These are phyloP conservation scores for Microthlaspi erraticum DNA, from an alignment of 345 rosid species.

Conservation along the genomic window DNA sequence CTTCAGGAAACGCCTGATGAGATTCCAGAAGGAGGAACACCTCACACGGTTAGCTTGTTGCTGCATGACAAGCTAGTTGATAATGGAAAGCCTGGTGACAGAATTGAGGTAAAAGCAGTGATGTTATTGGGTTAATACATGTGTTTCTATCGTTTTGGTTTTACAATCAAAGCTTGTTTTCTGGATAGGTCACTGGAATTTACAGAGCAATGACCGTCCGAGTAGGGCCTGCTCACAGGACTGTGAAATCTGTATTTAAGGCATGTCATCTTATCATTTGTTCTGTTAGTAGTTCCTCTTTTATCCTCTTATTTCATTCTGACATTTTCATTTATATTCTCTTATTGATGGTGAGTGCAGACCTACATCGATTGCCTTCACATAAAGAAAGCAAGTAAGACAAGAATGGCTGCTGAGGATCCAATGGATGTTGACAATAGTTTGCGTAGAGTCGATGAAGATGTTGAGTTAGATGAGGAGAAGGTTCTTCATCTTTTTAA, in stretches of 20 bases:
- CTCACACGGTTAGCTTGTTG: conserved; percentile 95
- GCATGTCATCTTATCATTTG: conserved; percentile 43
- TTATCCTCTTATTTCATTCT: conserved; percentile 8
- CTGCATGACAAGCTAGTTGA: conserved; percentile 97
- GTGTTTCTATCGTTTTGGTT: background rate
- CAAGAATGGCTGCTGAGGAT: conserved; percentile 79
- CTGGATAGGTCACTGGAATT: conserved; percentile 80
- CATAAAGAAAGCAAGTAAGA: conserved; percentile 80
- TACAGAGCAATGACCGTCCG: conserved; percentile 97
- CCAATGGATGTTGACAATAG: conserved; percentile 76
- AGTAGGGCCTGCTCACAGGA: conserved; percentile 83
- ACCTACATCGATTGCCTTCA: conserved; percentile 95
- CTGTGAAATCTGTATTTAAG: conserved; percentile 95
- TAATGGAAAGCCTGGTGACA: conserved; percentile 94
- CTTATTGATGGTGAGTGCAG: conserved; percentile 44
- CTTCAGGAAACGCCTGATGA: conserved; percentile 99
- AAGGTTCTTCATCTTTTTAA: conserved; percentile 47
- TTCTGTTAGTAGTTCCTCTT: conserved; percentile 14
- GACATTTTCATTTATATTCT: conserved; percentile 30
- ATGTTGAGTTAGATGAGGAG: conserved; percentile 67
- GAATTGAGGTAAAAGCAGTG: conserved; percentile 75
- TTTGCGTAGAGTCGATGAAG: conserved; percentile 65
- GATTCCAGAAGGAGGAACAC: conserved; percentile 98
- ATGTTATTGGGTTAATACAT: background rate
- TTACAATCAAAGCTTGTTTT: conserved; percentile 28